These are phyloP conservation scores for Penicillium sclerotigenum DNA, from an alignment of 2,329 filamentous ascomycete genomes.

Conservation along the genomic window DNA sequence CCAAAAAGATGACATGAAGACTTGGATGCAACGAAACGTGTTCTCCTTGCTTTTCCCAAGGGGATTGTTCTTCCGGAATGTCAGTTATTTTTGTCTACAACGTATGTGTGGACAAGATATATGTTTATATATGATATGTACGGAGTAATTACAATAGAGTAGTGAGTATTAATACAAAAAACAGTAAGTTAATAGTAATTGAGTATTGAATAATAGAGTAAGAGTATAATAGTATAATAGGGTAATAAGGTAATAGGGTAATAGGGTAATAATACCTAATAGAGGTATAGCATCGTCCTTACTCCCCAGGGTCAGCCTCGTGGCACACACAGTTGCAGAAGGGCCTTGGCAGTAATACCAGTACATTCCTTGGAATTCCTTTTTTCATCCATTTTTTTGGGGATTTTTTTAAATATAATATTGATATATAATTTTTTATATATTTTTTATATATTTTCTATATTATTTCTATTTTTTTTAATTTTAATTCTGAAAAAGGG, in stretches of 20 bases:
- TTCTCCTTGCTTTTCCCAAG: slow-evolving; percentile 8
- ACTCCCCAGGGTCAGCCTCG: slow-evolving; percentile 27
- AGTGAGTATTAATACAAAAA: neutral
- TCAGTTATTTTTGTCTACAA: too few relatives aligned
- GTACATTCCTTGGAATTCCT: slow-evolving; percentile 4
- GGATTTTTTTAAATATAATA: too few relatives aligned
- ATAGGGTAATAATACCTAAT: neutral
- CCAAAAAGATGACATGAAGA: slow-evolving; percentile 3
- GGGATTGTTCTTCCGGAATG: neutral
- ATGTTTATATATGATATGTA: too few relatives aligned
- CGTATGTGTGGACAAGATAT: too few relatives aligned
- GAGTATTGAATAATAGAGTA: too few relatives aligned
- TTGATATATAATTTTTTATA: too few relatives aligned
- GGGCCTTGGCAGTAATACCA: slow-evolving; percentile 23
- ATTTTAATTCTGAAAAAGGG: neutral
- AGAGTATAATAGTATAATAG: too few relatives aligned
- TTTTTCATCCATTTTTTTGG: too few relatives aligned
- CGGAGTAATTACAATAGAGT: too few relatives aligned
- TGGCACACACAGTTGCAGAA: slow-evolving; percentile 24
- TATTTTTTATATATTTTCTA: neutral
- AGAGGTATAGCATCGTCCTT: neutral
- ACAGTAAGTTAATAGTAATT: neutral
- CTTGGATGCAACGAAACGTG: slow-evolving; percentile 3
- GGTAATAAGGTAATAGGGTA: neutral
- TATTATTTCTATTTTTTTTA: neutral